Base-by-base conservation (phyloP, 192 early-diverging fungal species). In the Coemansia sp. region DNA sequence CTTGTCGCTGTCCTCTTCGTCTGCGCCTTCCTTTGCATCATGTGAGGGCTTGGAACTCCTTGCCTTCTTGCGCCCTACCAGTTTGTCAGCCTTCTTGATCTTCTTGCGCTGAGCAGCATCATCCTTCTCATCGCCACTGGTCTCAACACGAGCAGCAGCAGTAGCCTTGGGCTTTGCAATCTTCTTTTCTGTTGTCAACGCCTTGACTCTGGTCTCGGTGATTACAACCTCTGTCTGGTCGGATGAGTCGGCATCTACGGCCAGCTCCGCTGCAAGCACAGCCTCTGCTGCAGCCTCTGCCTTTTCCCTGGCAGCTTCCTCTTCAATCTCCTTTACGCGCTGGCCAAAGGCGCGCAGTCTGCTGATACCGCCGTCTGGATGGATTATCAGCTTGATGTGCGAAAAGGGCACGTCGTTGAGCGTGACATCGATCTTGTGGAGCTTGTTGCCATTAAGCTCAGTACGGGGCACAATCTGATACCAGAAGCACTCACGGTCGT, bases 281-380 rank as follows among this genome's bases (percentile, higher is more conserved):
- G 77, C 77, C 52, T 80, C 77, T 6, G 71, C 77, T 22, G 69
- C 65, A 16, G 77, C 77, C 68, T 80, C 77, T 4, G 77, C 77
- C 31, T 69, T 61, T 52, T 80, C 77, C 14, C 77, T 50, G 21
- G 78, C 72, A 6, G 73, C 78, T 63, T 81, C 78, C 48, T 69
- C 54, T 66, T 81, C 78, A 26, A 75, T 67, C 57, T 81, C 73
- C 52, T 65, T 59, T 55, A 76, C 73, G 54, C 84, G 86, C 61
- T 79, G 82, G 51, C 94, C 94, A 71, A 77, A 90, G 52, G 92
- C 84, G 38, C 94, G 85, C 31, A 97, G 74, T 38, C 95, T 80
- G 68, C 89, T 86, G 28, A 97, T 70, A 27, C 92, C 94, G 26
- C 95, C 94, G 71, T 97, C 94, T 32, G 89, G 86, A 61, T 83